A percentile compares a stretch with the other conserved stretches of the same genome.
phyloP scores from a whole-genome alignment of 2,329 filamentous ascomycete genomes.

The Monosporascus sp. region DNA sequence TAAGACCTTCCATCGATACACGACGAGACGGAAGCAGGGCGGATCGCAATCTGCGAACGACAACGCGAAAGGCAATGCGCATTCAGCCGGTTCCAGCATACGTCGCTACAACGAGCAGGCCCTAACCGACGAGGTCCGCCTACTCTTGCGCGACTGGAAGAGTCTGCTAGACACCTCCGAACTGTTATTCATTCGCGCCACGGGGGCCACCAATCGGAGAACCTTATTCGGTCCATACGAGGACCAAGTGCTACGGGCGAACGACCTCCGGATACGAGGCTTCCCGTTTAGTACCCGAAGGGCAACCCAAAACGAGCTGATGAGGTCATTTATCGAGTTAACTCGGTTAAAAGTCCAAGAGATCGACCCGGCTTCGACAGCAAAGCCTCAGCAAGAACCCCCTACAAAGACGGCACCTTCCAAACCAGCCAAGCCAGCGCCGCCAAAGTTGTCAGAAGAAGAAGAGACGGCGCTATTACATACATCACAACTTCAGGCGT shows the following conservation, averaged over 20 bases:
- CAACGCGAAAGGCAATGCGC: constrained; percentile 85
- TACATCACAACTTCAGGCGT: constrained; percentile 80
- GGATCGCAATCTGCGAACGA: constrained; percentile 93
- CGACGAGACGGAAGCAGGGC: constrained; percentile 91
- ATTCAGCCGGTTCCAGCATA: constrained; percentile 86
- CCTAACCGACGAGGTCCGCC: constrained; percentile 80
- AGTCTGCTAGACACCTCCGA: constrained; percentile 77
- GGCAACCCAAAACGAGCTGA: constrained; percentile 89
- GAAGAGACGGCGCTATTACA: constrained; percentile 79
- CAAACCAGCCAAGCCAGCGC: constrained; percentile 45
- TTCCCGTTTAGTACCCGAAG: constrained; percentile 92
- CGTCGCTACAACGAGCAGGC: constrained; percentile 93
- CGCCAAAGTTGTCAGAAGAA: constrained; percentile 69
- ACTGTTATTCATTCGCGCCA: constrained; percentile 82
- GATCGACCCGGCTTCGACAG: constrained; percentile 61
- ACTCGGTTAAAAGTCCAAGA: constrained; percentile 83
- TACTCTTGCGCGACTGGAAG: constrained; percentile 80
- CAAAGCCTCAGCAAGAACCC: constrained; percentile 38
- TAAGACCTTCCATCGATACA: constrained; percentile 97
- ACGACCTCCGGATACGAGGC: constrained; percentile 74
- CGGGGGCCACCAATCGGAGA: constrained; percentile 76
- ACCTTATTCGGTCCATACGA: constrained; percentile 92
- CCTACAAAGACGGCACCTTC: constrained; percentile 31
- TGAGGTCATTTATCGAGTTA: constrained; percentile 90
- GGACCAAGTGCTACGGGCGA: constrained; percentile 71